These are phyloP conservation scores for Massarina eburnea DNA, from an alignment of 2,329 filamentous ascomycete genomes.

Conservation along the genomic window DNA sequence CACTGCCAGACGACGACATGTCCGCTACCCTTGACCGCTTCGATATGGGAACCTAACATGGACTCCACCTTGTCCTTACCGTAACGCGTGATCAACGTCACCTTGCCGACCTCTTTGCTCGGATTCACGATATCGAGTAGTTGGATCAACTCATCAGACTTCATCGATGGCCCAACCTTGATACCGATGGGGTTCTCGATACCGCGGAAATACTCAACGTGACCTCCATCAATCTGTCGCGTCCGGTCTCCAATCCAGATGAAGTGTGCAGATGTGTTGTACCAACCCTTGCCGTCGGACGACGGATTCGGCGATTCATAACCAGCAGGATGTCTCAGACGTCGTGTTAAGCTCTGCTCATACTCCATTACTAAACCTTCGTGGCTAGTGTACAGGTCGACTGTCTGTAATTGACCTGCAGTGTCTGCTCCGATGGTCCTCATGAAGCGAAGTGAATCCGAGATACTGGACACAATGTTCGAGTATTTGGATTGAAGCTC, in stretches of 20 bases:
- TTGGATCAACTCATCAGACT: conserved; percentile 70
- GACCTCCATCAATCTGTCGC: conserved; percentile 85
- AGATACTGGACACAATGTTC: conserved; percentile 80
- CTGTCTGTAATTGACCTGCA: conserved; percentile 80
- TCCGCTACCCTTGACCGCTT: conserved; percentile 78
- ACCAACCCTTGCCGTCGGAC: conserved; percentile 65
- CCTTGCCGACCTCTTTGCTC: conserved; percentile 77
- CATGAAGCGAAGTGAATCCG: conserved; percentile 92
- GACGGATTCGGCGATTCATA: conserved; percentile 32
- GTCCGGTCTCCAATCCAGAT: conserved; percentile 98
- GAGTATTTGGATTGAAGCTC: conserved; percentile 84
- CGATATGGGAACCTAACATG: conserved; percentile 82
- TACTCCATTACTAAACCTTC: conserved; percentile 94
- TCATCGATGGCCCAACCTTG: conserved; percentile 90
- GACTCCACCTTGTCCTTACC: conserved; percentile 74
- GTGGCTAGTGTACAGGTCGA: conserved; percentile 94
- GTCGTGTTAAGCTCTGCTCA: conserved; percentile 81
- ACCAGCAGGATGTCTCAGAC: conserved; percentile 65
- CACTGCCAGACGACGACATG: conserved; percentile 92
- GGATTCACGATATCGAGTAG: conserved; percentile 89
- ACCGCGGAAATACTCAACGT: conserved; percentile 97
- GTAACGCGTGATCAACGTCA: conserved; percentile 95
- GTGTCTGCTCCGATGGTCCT: conserved; percentile 88
- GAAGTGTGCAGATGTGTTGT: conserved; percentile 94
- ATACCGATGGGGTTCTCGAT: conserved; percentile 95